Conservation (phyloP, 2,329 filamentous ascomycete species). For the Fusarium algeriense region DNA sequence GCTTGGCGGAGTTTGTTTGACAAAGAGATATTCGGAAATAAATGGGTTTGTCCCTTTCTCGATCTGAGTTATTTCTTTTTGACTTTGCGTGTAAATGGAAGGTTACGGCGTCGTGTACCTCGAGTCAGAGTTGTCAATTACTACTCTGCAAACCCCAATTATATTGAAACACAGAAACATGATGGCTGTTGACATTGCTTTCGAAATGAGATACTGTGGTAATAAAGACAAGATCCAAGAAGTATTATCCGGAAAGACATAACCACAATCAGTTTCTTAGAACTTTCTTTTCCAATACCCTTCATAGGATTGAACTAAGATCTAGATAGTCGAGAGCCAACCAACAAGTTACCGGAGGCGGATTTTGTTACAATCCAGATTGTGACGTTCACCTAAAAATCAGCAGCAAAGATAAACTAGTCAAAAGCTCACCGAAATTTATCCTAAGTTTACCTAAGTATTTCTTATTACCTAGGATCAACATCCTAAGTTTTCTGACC, state of each 20-base stretch:
- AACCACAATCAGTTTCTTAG: neutral
- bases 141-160: too few species aligned
- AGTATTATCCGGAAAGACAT: neutral
- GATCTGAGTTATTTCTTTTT: neutral
- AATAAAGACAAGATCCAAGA: neutral
- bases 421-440: too few species aligned
- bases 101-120: neutral
- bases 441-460: too few species aligned
- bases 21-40: conserved; percentile 3
- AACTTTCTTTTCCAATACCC: too few species aligned
- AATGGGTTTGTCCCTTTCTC: neutral
- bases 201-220: neutral
- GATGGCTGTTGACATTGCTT: too few species aligned
- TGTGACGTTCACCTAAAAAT: too few species aligned
- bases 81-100: neutral
- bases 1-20: conserved; percentile 1
- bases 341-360: neutral
- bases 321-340: neutral
- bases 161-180: too few species aligned
- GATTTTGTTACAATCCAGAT: neutral
- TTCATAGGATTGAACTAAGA: too few species aligned
- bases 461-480: too few species aligned
- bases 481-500: too few species aligned
- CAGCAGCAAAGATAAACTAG: too few species aligned
- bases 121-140: neutral